These are phyloP conservation scores for Petasospora rhodanensis DNA, from an alignment of 1,139 yeast genomes.

Conservation along the genomic window DNA sequence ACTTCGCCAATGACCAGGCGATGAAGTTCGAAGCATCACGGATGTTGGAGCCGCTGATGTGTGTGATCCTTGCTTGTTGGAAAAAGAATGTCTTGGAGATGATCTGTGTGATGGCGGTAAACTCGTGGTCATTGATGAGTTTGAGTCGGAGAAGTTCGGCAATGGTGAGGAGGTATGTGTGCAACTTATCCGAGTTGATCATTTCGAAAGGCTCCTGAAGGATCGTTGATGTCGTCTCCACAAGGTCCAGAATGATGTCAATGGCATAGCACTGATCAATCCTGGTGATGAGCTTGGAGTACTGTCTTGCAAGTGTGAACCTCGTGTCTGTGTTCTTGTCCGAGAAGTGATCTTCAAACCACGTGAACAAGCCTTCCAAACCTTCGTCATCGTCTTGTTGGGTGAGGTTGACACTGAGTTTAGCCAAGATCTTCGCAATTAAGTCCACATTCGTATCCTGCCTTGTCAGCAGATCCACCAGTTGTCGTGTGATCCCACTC, in stretches of 20 bases:
- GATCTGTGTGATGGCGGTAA: slow-evolving; percentile 29
- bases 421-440: slow-evolving; percentile 27
- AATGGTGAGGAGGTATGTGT: slow-evolving; percentile 28
- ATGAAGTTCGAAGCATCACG: slow-evolving; percentile 85
- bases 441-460: slow-evolving; percentile 20
- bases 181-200: slow-evolving; percentile 29
- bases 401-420: slow-evolving; percentile 13
- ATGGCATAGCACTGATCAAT: slow-evolving; percentile 25
- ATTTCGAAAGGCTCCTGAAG: slow-evolving; percentile 20
- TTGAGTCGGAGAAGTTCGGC: slow-evolving; percentile 35
- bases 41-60: slow-evolving; percentile 59
- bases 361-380: slow-evolving; percentile 42
- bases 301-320: slow-evolving; percentile 30
- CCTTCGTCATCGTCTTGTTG: slow-evolving; percentile 26
- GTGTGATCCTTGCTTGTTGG: slow-evolving; percentile 46
- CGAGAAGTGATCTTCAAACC: slow-evolving; percentile 37
- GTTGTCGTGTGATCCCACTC: slow-evolving; percentile 2
- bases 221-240: slow-evolving; percentile 20
- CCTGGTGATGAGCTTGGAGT: slow-evolving; percentile 26
- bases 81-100: slow-evolving; percentile 43
- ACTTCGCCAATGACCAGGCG: slow-evolving; percentile 56
- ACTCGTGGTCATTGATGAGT: slow-evolving; percentile 17
- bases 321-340: slow-evolving; percentile 29
- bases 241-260: slow-evolving; percentile 23
- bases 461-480: slow-evolving; percentile 9